Conservation (phyloP, 768 basidiomycete species). For the Phlebiopsis gigantea region DNA sequence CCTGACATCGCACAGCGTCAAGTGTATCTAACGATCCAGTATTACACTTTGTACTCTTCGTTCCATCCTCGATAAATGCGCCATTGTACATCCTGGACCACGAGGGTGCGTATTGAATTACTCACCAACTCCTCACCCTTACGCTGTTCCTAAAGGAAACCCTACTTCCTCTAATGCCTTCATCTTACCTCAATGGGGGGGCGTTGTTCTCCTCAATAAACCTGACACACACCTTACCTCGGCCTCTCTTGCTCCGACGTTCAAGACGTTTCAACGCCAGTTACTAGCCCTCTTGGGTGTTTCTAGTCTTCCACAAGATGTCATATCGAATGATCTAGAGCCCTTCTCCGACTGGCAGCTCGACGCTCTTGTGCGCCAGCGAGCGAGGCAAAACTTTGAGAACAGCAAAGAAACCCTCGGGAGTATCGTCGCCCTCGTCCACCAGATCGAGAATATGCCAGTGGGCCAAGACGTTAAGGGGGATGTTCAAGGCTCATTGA, state of each 20-base stretch:
- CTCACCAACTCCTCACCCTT: not conserved
- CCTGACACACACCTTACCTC: slow-evolving; percentile 35
- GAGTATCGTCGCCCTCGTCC: slow-evolving; percentile 81
- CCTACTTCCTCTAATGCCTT: slow-evolving; percentile 60
- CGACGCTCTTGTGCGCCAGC: slow-evolving; percentile 66
- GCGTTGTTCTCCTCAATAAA: slow-evolving; percentile 75
- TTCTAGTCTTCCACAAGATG: slow-evolving; percentile 47
- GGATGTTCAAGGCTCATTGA: slow-evolving; percentile 66
- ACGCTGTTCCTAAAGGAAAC: slow-evolving; percentile 32
- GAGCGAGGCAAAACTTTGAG: slow-evolving; percentile 63
- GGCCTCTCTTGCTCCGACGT: slow-evolving; percentile 43
- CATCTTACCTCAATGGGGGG: slow-evolving; percentile 91
- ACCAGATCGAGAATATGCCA: slow-evolving; percentile 89
- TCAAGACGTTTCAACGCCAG: slow-evolving; percentile 65
- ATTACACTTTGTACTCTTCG: slow-evolving; percentile 85
- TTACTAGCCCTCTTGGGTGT: slow-evolving; percentile 80
- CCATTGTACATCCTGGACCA: slow-evolving; percentile 65
- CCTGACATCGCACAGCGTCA: slow-evolving; percentile 54
- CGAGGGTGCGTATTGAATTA: slow-evolving; percentile 35
- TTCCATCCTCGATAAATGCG: slow-evolving; percentile 64
- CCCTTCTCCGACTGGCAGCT: slow-evolving; percentile 71
- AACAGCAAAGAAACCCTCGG: slow-evolving; percentile 68
- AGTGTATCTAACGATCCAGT: slow-evolving; percentile 92
- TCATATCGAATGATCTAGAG: slow-evolving; percentile 27
- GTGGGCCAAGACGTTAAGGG: slow-evolving; percentile 71